phyloP scores from a whole-genome alignment of 345 rosid species.

The Camelina neglecta region DNA sequence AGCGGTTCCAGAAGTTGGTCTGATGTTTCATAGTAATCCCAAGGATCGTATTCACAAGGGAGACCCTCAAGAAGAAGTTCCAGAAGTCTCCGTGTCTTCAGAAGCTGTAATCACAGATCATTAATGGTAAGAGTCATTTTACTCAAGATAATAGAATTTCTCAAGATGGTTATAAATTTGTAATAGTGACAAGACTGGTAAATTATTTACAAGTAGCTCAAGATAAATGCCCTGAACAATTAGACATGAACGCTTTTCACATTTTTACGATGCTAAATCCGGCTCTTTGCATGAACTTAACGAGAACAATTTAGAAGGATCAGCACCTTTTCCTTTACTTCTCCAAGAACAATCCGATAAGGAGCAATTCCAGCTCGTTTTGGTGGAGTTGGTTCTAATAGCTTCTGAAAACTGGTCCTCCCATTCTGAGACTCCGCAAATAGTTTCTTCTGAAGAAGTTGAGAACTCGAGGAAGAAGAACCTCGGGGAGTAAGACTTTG shows the following conservation, averaged over 20 bases:
- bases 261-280: constrained; percentile 9
- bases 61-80: constrained; percentile 89
- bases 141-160: constrained; percentile 1
- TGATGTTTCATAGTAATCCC: constrained; percentile 74
- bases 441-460: constrained; percentile 67
- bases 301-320: constrained; percentile 1
- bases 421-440: constrained; percentile 76
- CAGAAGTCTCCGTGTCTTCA: constrained; percentile 71
- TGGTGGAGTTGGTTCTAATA: constrained; percentile 81
- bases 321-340: constrained; percentile 82
- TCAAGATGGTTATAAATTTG: constrained; percentile 14
- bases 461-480: constrained; percentile 48
- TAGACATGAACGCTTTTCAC: constrained; percentile 21
- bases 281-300: constrained; percentile 16
- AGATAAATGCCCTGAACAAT: constrained; percentile 11
- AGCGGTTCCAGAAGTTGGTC: constrained; percentile 80
- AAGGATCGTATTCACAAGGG: constrained; percentile 74
- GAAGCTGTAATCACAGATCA: constrained; percentile 59
- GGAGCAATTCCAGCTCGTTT: constrained; percentile 80
- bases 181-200: background rate
- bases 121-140: background rate
- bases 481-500: constrained; percentile 51
- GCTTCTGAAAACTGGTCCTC: constrained; percentile 88
- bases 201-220: constrained; percentile 6
- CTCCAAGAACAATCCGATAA: constrained; percentile 80